Percentiles rank a stretch among this genome's conserved stretches.
These are phyloP conservation scores for Sordaria brevicollis DNA, from an alignment of 495 filamentous ascomycete species.

Conservation along the genomic window DNA sequence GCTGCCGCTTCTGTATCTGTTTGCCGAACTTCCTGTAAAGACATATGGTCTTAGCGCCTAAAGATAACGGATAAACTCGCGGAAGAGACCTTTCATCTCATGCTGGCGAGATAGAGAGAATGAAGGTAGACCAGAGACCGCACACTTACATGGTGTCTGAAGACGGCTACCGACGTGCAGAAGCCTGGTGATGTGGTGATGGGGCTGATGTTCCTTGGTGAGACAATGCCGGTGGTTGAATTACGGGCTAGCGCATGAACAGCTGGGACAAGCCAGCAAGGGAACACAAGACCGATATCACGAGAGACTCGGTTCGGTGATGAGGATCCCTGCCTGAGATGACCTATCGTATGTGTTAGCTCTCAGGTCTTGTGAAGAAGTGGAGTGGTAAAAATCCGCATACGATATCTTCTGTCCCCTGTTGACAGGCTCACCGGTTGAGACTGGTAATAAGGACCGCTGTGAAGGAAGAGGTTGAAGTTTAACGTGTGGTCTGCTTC, in stretches of 20 bases:
- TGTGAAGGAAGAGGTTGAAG: neutral
- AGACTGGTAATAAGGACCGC: neutral
- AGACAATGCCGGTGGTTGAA: neutral
- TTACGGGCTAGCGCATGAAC: neutral
- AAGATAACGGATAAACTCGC: neutral
- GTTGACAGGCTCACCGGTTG: neutral
- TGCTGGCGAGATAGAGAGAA: neutral
- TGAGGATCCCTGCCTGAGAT: neutral
- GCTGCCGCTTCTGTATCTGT: conserved; percentile 95
- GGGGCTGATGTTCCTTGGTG: neutral
- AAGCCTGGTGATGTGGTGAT: neutral
- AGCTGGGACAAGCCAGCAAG: neutral
- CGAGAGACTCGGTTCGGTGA: neutral
- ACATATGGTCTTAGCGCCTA: neutral
- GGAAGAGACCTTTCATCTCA: neutral
- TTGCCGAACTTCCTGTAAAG: conserved; percentile 95
- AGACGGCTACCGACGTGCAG: neutral
- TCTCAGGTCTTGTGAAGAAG: neutral
- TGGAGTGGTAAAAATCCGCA: neutral
- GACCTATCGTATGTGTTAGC: neutral
- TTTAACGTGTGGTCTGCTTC: neutral
- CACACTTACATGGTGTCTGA: neutral
- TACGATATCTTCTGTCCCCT: neutral
- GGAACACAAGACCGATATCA: neutral
- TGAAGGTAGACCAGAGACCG: neutral